Evolutionary conservation across 73 alveolate genomes (phyloP).

Genomic region (Breviolum minutum): DNA sequence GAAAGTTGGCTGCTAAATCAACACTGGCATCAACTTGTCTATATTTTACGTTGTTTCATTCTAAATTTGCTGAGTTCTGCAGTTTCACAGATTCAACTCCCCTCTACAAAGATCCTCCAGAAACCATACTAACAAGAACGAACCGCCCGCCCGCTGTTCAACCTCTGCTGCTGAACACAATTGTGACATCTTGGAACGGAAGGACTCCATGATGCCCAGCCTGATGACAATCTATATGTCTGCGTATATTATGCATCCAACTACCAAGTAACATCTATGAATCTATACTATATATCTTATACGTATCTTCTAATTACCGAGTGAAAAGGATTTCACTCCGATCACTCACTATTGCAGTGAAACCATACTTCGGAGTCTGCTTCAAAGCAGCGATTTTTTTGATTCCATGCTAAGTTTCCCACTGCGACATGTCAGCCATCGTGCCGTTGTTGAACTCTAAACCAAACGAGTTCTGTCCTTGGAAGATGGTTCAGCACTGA

Average conservation of each 20-base stretch:
- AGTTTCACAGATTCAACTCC: too few relatives aligned
- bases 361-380: too few relatives aligned
- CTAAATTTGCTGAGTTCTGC: too few relatives aligned
- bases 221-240: not conserved
- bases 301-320: too few relatives aligned
- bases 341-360: not conserved
- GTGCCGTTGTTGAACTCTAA: constrained; percentile 68
- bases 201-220: constrained; percentile 95
- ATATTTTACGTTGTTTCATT: too few relatives aligned
- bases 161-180: constrained; percentile 93
- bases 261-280: not conserved
- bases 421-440: constrained; percentile 83
- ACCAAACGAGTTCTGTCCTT: constrained; percentile 79
- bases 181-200: constrained; percentile 93
- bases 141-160: not conserved
- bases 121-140: not conserved
- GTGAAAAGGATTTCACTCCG: not conserved
- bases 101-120: not conserved
- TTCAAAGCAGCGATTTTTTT: not conserved
- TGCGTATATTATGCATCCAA: not conserved
- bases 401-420: not conserved
- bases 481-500: not conserved
- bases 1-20: too few relatives aligned
- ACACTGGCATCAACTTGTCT: too few relatives aligned
- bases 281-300: too few relatives aligned